phyloP scores from a whole-genome alignment of 2,329 filamentous ascomycete genomes.

The Clarireedia hainanense region DNA sequence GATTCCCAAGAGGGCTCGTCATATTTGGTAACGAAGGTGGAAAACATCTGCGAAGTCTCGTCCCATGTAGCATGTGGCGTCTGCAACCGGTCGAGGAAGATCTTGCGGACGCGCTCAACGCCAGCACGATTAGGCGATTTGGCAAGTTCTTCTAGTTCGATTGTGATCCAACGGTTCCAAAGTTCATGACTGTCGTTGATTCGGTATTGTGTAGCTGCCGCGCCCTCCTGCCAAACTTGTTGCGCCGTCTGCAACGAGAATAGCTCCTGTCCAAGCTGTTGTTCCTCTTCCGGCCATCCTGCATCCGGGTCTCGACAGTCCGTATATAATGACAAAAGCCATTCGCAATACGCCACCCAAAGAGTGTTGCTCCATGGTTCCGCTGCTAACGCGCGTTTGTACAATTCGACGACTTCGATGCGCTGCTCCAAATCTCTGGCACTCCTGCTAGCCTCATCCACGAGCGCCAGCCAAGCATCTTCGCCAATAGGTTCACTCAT shows the following conservation, averaged over 20 bases:
- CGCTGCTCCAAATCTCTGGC: slow-evolving; percentile 57
- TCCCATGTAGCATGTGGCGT: slow-evolving; percentile 71
- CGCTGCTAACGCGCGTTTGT: slow-evolving; percentile 59
- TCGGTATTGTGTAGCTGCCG: slow-evolving; percentile 64
- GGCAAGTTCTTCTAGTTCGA: slow-evolving; percentile 61
- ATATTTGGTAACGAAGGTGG: slow-evolving; percentile 65
- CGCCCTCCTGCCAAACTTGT: slow-evolving; percentile 63
- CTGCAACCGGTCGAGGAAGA: slow-evolving; percentile 63
- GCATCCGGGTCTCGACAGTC: slow-evolving; percentile 51
- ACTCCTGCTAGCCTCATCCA: slow-evolving; percentile 61
- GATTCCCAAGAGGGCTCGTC: slow-evolving; percentile 64
- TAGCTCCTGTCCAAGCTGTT: slow-evolving; percentile 58
- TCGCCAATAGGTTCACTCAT: slow-evolving; percentile 58
- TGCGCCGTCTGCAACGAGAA: slow-evolving; percentile 62
- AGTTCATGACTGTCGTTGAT: slow-evolving; percentile 69
- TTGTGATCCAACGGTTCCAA: slow-evolving; percentile 71
- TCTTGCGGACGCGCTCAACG: slow-evolving; percentile 56
- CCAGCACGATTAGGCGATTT: slow-evolving; percentile 46
- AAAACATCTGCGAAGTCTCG: slow-evolving; percentile 66
- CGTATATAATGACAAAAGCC: slow-evolving; percentile 63
- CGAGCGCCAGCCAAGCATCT: slow-evolving; percentile 68
- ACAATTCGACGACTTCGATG: slow-evolving; percentile 63
- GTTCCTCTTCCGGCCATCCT: slow-evolving; percentile 59
- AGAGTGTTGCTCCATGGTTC: slow-evolving; percentile 67
- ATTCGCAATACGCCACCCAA: slow-evolving; percentile 74